A percentile compares a stretch with the other conserved stretches of the same genome.
Conservation (phyloP, 495 filamentous ascomycete species). For the Parachaetomium inaequale region DNA sequence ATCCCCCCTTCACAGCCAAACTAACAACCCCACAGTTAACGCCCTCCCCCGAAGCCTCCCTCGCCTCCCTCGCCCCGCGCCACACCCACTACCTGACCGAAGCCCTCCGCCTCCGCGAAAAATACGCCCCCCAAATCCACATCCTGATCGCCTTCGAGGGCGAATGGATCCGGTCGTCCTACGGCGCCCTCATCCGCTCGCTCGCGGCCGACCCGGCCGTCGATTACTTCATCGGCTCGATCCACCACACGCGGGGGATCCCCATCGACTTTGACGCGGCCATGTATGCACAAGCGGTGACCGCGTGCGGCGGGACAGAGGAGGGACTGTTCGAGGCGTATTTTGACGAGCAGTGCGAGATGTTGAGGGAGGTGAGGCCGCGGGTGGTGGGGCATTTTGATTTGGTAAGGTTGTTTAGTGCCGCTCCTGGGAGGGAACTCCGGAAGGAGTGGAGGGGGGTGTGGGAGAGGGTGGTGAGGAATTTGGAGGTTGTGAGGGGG, state of each 20-base stretch:
- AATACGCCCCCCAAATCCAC: constrained; percentile 67
- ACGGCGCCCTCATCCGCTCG: constrained; percentile 51
- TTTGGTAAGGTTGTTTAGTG: constrained; percentile 75
- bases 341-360: constrained; percentile 79
- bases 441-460: constrained; percentile 50
- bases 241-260: constrained; percentile 80
- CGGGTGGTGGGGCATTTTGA: constrained; percentile 91
- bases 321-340: constrained; percentile 72
- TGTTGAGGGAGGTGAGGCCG: constrained; percentile 71
- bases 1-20: constrained; percentile 3
- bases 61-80: constrained; percentile 45
- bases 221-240: constrained; percentile 85
- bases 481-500: constrained; percentile 62
- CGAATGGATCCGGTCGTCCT: constrained; percentile 76
- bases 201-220: constrained; percentile 60
- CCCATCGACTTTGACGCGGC: constrained; percentile 82
- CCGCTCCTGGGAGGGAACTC: constrained; percentile 59
- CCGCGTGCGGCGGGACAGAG: constrained; percentile 48
- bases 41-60: constrained; percentile 35
- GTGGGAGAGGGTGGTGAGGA: constrained; percentile 69
- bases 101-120: constrained; percentile 64
- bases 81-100: constrained; percentile 70
- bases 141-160: constrained; percentile 88
- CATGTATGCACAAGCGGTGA: constrained; percentile 48
- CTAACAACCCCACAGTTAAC: constrained; percentile 27